Percentiles rank a stretch among this genome's conserved stretches.
phyloP scores from a whole-genome alignment of 805 yeast species.

The Citeromyces nyonsensis region DNA sequence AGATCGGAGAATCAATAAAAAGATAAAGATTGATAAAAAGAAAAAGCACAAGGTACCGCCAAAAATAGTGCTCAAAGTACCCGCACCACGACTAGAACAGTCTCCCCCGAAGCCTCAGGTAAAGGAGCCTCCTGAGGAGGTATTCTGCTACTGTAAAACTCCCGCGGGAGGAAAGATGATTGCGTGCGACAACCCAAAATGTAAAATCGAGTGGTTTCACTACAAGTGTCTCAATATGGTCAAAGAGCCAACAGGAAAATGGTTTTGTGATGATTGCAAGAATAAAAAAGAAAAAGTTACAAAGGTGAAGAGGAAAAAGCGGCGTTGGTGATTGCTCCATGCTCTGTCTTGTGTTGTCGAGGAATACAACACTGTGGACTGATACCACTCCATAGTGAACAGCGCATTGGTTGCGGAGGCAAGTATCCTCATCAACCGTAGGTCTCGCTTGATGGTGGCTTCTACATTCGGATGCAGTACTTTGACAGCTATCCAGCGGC shows the following conservation, averaged over 20 bases:
- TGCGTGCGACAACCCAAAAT: constrained; percentile 84
- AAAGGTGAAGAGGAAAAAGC: constrained; percentile 2
- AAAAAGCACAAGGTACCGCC: neutral
- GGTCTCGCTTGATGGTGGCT: constrained; percentile 58
- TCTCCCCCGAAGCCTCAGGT: constrained; percentile 2
- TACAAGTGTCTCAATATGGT: constrained; percentile 86
- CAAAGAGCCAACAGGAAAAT: constrained; percentile 77
- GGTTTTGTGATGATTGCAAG: constrained; percentile 86
- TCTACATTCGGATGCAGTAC: constrained; percentile 85
- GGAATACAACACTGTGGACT: neutral
- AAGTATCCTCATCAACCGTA: constrained; percentile 69
- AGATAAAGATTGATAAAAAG: neutral
- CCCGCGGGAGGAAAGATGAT: constrained; percentile 78
- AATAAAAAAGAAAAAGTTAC: constrained; percentile 7
- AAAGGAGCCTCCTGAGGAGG: constrained; percentile 7
- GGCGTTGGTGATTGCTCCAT: neutral
- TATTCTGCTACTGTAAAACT: constrained; percentile 36
- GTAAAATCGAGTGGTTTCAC: constrained; percentile 92
- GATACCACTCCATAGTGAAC: constrained; percentile 90
- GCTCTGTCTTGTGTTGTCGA: neutral
- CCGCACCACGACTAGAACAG: constrained; percentile 3
- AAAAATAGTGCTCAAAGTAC: neutral
- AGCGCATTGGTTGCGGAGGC: constrained; percentile 54
- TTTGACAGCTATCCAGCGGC: constrained; percentile 68
- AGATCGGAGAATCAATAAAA: constrained; percentile 1